Conservation (phyloP, 192 early-diverging fungal species). For the Backusella macrospora region DNA sequence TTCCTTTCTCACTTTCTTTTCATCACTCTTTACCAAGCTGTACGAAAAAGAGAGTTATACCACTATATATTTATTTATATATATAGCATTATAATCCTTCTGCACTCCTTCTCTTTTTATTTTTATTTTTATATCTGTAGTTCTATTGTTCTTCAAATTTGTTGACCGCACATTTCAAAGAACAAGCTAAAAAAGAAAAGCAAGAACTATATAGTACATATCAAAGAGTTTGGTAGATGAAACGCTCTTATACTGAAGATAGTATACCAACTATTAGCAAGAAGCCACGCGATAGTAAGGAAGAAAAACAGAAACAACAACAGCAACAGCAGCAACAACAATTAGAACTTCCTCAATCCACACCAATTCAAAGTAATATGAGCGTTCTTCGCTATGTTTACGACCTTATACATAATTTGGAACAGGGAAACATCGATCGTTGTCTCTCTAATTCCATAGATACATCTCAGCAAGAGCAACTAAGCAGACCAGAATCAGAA, state of each 20-base stretch:
- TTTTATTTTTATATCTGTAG: conserved; percentile 4
- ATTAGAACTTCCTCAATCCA: background rate
- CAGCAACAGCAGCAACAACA: conserved; percentile 1
- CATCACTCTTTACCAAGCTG: background rate
- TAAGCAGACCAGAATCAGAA: conserved; percentile 12
- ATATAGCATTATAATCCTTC: background rate
- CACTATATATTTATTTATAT: background rate
- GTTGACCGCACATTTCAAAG: background rate
- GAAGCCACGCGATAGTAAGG: conserved; percentile 21
- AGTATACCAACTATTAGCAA: conserved; percentile 20
- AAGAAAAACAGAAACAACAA: background rate
- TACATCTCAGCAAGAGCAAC: conserved; percentile 20
- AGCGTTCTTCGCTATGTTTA: conserved; percentile 17
- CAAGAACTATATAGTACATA: conserved; percentile 6
- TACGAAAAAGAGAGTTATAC: conserved; percentile 13
- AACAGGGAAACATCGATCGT: conserved; percentile 19
- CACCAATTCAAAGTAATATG: conserved; percentile 1
- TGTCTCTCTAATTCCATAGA: conserved; percentile 13
- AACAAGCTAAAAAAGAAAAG: background rate
- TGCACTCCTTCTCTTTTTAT: background rate
- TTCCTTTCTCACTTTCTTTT: background rate
- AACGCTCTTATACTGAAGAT: conserved; percentile 16
- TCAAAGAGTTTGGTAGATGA: conserved; percentile 13
- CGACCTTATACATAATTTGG: conserved; percentile 19
- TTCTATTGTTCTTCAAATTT: background rate